These are phyloP conservation scores for Plectosphaerella sp. DNA, from an alignment of 2,329 filamentous ascomycete genomes.

Conservation along the genomic window DNA sequence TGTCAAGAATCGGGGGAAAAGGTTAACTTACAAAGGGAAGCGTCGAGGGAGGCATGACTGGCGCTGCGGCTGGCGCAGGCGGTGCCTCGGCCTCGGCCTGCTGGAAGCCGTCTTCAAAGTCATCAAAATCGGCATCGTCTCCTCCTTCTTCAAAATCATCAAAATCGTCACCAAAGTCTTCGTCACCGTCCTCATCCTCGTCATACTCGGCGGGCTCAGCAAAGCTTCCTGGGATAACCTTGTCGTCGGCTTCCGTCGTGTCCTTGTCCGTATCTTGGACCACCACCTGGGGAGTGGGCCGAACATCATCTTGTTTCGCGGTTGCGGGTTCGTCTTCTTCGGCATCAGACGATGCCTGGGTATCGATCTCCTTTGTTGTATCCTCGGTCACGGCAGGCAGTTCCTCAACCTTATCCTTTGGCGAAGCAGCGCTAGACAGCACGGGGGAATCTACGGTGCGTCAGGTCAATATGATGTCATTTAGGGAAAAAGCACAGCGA, in stretches of 20 bases:
- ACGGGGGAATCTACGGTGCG: conserved; percentile 38
- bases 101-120: conserved; percentile 71
- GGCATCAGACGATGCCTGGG: conserved; percentile 1
- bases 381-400: not conserved
- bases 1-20: conserved; percentile 10
- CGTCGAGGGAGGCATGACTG: conserved; percentile 27
- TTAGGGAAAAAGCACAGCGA: conserved; percentile 12
- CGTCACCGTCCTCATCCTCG: conserved; percentile 30
- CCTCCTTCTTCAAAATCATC: conserved; percentile 60
- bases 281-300: not conserved
- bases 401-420: not conserved
- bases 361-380: not conserved
- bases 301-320: not conserved
- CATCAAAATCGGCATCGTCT: conserved; percentile 55
- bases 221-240: conserved; percentile 4
- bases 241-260: conserved; percentile 17
- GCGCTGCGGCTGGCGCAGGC: conserved; percentile 19
- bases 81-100: conserved; percentile 37
- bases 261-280: not conserved
- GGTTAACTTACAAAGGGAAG: conserved; percentile 40
- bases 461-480: conserved; percentile 15
- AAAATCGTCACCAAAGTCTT: conserved; percentile 56
- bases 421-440: not conserved
- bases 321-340: not conserved
- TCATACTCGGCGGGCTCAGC: conserved; percentile 16